Evolutionary conservation across 2,329 filamentous ascomycete genomes (phyloP).

Genomic region (Fusarium floridanum): DNA sequence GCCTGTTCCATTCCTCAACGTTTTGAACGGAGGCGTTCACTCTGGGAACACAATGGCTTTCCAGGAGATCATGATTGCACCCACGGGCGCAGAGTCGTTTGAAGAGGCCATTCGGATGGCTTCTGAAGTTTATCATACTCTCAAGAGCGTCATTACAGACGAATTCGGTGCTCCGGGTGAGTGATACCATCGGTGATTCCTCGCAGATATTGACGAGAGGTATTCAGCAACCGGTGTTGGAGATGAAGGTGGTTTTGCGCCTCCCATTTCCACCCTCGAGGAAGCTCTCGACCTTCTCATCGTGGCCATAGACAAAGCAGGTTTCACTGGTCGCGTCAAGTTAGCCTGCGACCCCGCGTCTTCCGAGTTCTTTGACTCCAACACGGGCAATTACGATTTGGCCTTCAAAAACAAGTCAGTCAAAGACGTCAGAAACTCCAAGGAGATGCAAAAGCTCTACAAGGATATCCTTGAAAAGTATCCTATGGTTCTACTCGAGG

Average conservation of each 20-base stretch:
- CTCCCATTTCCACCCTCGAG: neutral
- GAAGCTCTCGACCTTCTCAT: neutral
- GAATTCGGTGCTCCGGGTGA: neutral
- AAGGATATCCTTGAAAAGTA: neutral
- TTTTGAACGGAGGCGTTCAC: neutral
- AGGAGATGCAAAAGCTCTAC: neutral
- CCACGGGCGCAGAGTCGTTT: neutral
- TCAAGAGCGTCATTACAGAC: neutral
- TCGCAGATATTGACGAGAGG: neutral
- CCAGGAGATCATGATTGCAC: neutral
- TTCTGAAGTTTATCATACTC: neutral
- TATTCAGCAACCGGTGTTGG: neutral
- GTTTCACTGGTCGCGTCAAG: neutral
- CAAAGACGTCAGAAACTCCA: neutral
- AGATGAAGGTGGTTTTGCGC: constrained; percentile 1
- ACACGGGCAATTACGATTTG: neutral
- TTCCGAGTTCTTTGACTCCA: neutral
- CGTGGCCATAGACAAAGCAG: neutral
- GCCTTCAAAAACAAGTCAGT: neutral
- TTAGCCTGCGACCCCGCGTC: neutral
- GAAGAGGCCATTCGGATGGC: neutral
- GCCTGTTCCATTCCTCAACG: neutral
- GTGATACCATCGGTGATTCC: neutral
- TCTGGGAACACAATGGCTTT: neutral
- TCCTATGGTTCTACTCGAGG: neutral